A percentile compares a stretch with the other conserved stretches of the same genome.
These are phyloP conservation scores for Clohesyomyces aquaticus DNA, from an alignment of 495 filamentous ascomycete genomes.

Conservation along the genomic window DNA sequence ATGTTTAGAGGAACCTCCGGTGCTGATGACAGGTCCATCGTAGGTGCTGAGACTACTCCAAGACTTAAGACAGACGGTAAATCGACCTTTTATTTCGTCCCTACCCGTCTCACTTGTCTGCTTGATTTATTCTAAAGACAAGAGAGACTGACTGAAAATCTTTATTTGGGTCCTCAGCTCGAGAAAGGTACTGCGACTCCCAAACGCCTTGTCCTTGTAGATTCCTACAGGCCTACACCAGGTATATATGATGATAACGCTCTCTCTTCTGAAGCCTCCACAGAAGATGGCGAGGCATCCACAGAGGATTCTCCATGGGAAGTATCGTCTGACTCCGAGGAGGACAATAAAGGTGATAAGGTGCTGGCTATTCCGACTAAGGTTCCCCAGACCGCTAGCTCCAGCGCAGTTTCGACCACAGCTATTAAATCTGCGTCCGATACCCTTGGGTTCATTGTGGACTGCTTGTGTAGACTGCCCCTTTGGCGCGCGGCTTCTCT, in stretches of 20 bases:
- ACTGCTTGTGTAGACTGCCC: conserved; percentile 18
- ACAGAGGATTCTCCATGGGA: conserved; percentile 26
- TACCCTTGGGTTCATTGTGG: conserved; percentile 7
- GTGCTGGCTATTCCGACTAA: not conserved
- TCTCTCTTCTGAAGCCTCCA: not conserved
- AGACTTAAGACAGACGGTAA: not conserved
- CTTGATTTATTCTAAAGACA: too few relatives aligned
- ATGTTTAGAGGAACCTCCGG: too few relatives aligned
- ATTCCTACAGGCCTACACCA: too few relatives aligned
- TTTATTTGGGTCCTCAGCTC: not conserved
- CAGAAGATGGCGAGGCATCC: not conserved
- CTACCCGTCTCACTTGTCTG: too few relatives aligned
- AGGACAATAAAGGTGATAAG: not conserved
- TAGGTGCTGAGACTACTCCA: not conserved
- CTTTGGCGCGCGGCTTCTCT: conserved; percentile 15
- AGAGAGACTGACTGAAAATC: not conserved
- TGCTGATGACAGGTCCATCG: not conserved
- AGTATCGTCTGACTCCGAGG: conserved; percentile 18
- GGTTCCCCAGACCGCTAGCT: not conserved
- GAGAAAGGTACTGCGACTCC: not conserved
- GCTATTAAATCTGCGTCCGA: not conserved
- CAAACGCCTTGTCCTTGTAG: not conserved
- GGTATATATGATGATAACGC: not conserved
- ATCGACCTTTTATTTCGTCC: not conserved
- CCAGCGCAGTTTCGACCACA: too few relatives aligned